Percentiles rank a stretch among this genome's conserved stretches.
Evolutionary conservation across 805 yeast genomes (phyloP).

Genomic region (Vanderwaltozyma tropicalis): DNA sequence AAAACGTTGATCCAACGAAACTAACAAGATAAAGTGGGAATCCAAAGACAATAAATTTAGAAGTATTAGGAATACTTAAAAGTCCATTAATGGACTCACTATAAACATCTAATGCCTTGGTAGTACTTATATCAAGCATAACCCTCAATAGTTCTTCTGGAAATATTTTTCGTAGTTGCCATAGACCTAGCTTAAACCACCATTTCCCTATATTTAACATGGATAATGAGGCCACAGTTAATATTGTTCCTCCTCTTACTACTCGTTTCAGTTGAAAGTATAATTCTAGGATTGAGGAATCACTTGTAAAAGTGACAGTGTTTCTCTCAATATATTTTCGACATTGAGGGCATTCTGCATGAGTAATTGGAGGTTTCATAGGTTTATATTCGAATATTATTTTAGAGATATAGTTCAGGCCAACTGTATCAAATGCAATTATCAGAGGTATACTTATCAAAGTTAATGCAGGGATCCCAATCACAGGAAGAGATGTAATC

Average conservation of each 20-base stretch:
- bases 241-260: conserved; percentile 3
- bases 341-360: conserved; percentile 17
- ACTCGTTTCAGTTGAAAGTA: conserved; percentile 1
- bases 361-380: conserved; percentile 3
- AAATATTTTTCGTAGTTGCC: conserved; percentile 21
- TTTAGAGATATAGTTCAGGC: conserved; percentile 2
- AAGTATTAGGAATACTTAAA: conserved; percentile 10
- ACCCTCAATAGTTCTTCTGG: conserved; percentile 18
- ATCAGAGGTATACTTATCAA: conserved; percentile 6
- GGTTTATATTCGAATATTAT: conserved; percentile 1
- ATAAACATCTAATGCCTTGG: conserved; percentile 23
- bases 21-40: conserved; percentile 13
- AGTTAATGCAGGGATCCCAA: conserved; percentile 6
- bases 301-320: conserved; percentile 1
- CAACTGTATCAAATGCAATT: conserved; percentile 5
- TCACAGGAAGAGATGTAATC: conserved; percentile 6
- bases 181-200: conserved; percentile 16
- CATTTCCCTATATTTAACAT: conserved; percentile 11
- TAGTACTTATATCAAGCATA: conserved; percentile 18
- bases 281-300: background rate
- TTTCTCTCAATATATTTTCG: conserved; percentile 5
- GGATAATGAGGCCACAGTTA: conserved; percentile 1
- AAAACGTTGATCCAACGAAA: conserved; percentile 2
- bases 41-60: conserved; percentile 13
- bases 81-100: conserved; percentile 15